Evolutionary conservation across 345 rosid species (phyloP), one percentile per base, ranked within the genome.

Genomic region (Brassica carinata): DNA sequence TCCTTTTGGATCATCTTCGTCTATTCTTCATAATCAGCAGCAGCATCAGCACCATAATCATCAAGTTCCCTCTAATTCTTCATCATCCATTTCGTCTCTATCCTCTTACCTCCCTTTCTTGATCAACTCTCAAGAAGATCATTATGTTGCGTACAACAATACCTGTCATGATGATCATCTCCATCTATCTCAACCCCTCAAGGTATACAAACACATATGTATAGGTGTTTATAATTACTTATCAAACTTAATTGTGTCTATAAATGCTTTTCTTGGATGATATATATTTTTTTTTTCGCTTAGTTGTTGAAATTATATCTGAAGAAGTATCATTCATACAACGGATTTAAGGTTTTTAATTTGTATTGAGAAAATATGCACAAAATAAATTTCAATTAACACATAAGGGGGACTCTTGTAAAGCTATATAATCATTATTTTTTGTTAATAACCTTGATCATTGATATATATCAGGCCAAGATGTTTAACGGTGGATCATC

Each of bases 61-160:
- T 62, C 83, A 75, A 68, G 83, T 74, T 63, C 78, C 83, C 51
- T 79, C 78, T 18, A 66, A 78, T 73, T 79, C 88, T 77, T 80
- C 87, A 19, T 74, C 91, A 2, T 84, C 91, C 59, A 78, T 89
- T 73, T 85, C 81, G 3, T 72, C 81, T 67, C 78, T 73, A 36
- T 77, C 84, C 67, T 62, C 78, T 19, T 76, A 81, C 69, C 77
- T 76, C 69, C 84, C 84, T 76, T 81, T 76, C 70, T 76, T 81
- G 77, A 82, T 82, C 59, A 77, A 82, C 62, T 63, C 88, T 14
- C 69, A 76, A 81, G 87, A 82, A 67, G 83, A 80, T 74, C 83
- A 83, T 38, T 84, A 68, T 73, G 53, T 77, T 71, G 57, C 80
- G 69, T 81, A 70, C 80, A 80, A 64, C 67, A 75, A 81, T 62